Conservation (phyloP, 495 filamentous ascomycete species). For the Barbatosphaeria neglecta region DNA sequence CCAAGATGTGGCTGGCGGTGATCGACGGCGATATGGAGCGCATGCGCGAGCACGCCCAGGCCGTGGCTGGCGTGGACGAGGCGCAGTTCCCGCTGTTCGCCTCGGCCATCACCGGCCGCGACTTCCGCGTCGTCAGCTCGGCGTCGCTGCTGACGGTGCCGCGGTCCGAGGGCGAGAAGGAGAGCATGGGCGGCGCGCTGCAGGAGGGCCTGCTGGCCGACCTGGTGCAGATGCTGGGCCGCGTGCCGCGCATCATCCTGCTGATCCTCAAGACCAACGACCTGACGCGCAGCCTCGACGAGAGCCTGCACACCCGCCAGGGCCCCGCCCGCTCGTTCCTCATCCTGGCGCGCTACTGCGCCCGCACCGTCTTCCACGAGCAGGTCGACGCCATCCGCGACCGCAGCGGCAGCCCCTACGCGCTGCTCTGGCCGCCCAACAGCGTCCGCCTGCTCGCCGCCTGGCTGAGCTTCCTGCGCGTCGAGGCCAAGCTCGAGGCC, state of each 20-base stretch:
- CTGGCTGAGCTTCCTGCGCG: slow-evolving; percentile 38
- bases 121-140: slow-evolving; percentile 61
- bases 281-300: slow-evolving; percentile 86
- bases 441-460: slow-evolving; percentile 32
- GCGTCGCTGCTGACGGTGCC: slow-evolving; percentile 41
- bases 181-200: slow-evolving; percentile 67
- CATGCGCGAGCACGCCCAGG: slow-evolving; percentile 81
- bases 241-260: slow-evolving; percentile 84
- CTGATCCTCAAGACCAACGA: slow-evolving; percentile 98
- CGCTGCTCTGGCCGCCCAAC: slow-evolving; percentile 40
- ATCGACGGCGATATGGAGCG: slow-evolving; percentile 70
- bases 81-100: slow-evolving; percentile 94
- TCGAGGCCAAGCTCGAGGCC: slow-evolving; percentile 41
- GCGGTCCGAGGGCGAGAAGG: slow-evolving; percentile 62
- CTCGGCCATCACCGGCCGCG: slow-evolving; percentile 88
- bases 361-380: slow-evolving; percentile 78
- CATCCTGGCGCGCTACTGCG: slow-evolving; percentile 88
- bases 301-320: slow-evolving; percentile 79
- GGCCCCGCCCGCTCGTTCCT: slow-evolving; percentile 83
- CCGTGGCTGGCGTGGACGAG: slow-evolving; percentile 81
- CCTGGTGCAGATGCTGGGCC: slow-evolving; percentile 75
- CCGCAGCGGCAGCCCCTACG: slow-evolving; percentile 25
- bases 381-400: slow-evolving; percentile 57
- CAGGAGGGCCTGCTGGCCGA: slow-evolving; percentile 80
- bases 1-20: slow-evolving; percentile 94